Conservation (phyloP, 768 basidiomycete species). For the Lyophyllum atratum region DNA sequence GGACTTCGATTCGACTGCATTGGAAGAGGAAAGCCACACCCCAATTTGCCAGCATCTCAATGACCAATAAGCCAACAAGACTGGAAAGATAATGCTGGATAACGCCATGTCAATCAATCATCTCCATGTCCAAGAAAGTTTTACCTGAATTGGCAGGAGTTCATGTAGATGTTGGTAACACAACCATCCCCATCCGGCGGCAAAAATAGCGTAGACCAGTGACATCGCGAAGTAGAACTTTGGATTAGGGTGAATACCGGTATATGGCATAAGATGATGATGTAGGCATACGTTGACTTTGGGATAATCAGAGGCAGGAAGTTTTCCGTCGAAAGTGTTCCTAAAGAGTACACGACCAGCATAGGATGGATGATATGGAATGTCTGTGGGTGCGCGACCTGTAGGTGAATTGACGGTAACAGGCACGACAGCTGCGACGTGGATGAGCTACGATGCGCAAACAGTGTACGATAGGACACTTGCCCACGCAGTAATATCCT, state of each 20-base stretch:
- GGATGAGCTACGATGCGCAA: not conserved
- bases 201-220: slow-evolving; percentile 72
- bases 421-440: slow-evolving; percentile 73
- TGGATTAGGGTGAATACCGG: slow-evolving; percentile 1
- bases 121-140: not conserved
- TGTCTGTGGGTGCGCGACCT: slow-evolving; percentile 46
- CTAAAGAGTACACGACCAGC: slow-evolving; percentile 79
- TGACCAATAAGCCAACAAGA: slow-evolving; percentile 79
- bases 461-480: slow-evolving; percentile 29
- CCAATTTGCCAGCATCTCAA: slow-evolving; percentile 95
- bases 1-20: not conserved
- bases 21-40: slow-evolving; percentile 43
- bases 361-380: slow-evolving; percentile 75
- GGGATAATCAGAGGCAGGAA: slow-evolving; percentile 94
- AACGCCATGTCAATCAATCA: not conserved
- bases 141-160: slow-evolving; percentile 84
- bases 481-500: slow-evolving; percentile 96
- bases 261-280: not conserved
- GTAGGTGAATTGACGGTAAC: slow-evolving; percentile 67
- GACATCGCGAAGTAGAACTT: slow-evolving; percentile 91
- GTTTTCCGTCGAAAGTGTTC: slow-evolving; percentile 85
- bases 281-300: slow-evolving; percentile 80
- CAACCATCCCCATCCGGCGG: slow-evolving; percentile 76
- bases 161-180: slow-evolving; percentile 83
- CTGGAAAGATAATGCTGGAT: slow-evolving; percentile 87